phyloP scores from a whole-genome alignment of 371 early-diverging fungal genomes.

The Sporodiniella umbellata region DNA sequence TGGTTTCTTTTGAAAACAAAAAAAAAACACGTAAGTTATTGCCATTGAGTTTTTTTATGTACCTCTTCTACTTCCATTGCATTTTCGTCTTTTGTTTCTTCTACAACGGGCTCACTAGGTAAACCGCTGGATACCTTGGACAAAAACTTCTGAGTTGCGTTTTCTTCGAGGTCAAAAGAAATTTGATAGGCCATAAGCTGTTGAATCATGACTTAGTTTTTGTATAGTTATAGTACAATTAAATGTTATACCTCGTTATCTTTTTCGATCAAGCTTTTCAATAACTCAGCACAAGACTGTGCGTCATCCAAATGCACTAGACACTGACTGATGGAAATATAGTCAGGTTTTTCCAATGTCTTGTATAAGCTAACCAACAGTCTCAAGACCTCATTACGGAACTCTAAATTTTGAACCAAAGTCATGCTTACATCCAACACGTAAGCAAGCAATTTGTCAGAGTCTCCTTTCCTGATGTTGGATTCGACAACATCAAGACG shows the following conservation, averaged over 20 bases:
- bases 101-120: constrained; percentile 49
- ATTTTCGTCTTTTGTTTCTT: constrained; percentile 19
- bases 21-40: background rate
- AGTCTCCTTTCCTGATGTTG: constrained; percentile 71
- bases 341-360: constrained; percentile 80
- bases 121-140: constrained; percentile 67
- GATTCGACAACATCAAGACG: constrained; percentile 87
- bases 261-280: constrained; percentile 61
- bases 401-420: constrained; percentile 75
- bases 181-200: constrained; percentile 91
- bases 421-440: constrained; percentile 80
- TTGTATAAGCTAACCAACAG: constrained; percentile 82
- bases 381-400: constrained; percentile 82
- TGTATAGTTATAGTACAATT: no score
- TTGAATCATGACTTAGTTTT: constrained; percentile 9
- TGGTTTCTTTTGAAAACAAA: constrained; percentile 2
- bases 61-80: constrained; percentile 47
- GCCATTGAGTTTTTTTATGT: background rate
- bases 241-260: constrained; percentile 57
- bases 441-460: constrained; percentile 72
- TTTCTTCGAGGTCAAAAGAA: constrained; percentile 95
- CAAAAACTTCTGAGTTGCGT: constrained; percentile 92
- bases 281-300: constrained; percentile 65
- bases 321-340: constrained; percentile 88
- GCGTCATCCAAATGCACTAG: constrained; percentile 87